These are phyloP conservation scores for Aspergillus melleus DNA, from an alignment of 2,329 filamentous ascomycete species.

Conservation along the genomic window DNA sequence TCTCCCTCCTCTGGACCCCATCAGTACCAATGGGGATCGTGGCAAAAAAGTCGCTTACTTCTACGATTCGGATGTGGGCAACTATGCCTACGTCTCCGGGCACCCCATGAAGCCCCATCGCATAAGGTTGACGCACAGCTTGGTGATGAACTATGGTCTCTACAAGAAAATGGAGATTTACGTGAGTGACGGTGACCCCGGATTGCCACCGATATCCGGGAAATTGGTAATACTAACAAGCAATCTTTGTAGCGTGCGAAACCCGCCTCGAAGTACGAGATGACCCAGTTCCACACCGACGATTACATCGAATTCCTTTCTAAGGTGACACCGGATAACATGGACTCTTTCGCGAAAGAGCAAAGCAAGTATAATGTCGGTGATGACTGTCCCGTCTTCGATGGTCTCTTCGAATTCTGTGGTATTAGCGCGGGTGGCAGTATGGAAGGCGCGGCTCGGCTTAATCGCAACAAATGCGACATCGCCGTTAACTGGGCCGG, in stretches of 20 bases:
- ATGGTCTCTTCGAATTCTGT: constrained; percentile 70
- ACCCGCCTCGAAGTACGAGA: constrained; percentile 69
- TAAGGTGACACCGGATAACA: constrained; percentile 97
- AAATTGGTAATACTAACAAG: constrained; percentile 16
- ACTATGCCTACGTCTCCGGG: constrained; percentile 89
- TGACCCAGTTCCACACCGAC: constrained; percentile 73
- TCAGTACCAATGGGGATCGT: constrained; percentile 51
- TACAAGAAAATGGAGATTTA: constrained; percentile 75
- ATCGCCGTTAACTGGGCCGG: constrained; percentile 84
- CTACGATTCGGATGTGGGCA: constrained; percentile 97
- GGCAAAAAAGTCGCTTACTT: constrained; percentile 94
- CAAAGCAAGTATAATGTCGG: constrained; percentile 77
- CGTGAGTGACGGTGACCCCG: constrained; percentile 46
- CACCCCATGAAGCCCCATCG: constrained; percentile 69
- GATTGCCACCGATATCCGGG: no score
- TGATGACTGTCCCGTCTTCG: constrained; percentile 65
- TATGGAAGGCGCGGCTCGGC: constrained; percentile 69
- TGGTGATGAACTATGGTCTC: constrained; percentile 73
- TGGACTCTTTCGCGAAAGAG: constrained; percentile 89
- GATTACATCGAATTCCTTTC: constrained; percentile 72
- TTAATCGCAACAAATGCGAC: constrained; percentile 68
- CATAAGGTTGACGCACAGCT: constrained; percentile 65
- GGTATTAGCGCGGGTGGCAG: constrained; percentile 69
- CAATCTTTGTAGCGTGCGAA: constrained; percentile 65
- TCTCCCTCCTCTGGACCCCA: constrained; percentile 56